Evolutionary conservation across 164 flowering plant species (phyloP), one percentile per base, ranked within the genome.

Genomic region (Magnolia kwangsiensis): DNA sequence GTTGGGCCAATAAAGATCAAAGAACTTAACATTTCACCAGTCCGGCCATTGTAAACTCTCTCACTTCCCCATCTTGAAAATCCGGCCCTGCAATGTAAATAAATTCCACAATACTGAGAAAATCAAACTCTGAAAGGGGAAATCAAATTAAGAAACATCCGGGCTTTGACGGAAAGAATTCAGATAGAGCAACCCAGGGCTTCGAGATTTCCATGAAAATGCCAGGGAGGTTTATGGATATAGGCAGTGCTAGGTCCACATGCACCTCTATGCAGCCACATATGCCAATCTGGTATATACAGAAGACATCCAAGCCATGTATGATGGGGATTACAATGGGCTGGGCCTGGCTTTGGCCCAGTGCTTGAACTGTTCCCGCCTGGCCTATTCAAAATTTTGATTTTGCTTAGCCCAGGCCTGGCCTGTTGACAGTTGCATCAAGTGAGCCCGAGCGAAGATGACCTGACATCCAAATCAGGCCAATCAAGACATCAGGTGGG

Each of bases 61-160:
- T 96, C 99, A 49, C 72, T 84, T 67, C 99, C 99, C 96, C 96
- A 92, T 83, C 91, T 88, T 49, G 88, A 85, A 79, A 85, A 96
- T 49, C 97, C 97, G 77, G 89, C 91, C 82, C 99, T 93, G 90
- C 74, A 71, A 37, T 29, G n/a, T 51, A 31, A 45, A 5, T 16
- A 23, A 20, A 65, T 21, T 5, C 21, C 1, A 29, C 0, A 31
- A 14, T 2, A 68, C 16, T 16, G 11, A 16, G 61, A 2, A 55
- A 11, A 55, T 55, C 61, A 55, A 55, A 55, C 18, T 16, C 18
- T 55, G 61, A 11, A 55, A 55, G 61, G 10, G 13, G 3, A 55
- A 37, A 5, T 7, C 45, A 37, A 55, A 55, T 55, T 16, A 55
- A 55, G 13, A 55, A 55, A 55, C 13, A 55, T 55, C 16, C 61